Evolutionary conservation across 176 grass and related monocot genomes (phyloP).

Genomic region (Eragrostis nindensis): DNA sequence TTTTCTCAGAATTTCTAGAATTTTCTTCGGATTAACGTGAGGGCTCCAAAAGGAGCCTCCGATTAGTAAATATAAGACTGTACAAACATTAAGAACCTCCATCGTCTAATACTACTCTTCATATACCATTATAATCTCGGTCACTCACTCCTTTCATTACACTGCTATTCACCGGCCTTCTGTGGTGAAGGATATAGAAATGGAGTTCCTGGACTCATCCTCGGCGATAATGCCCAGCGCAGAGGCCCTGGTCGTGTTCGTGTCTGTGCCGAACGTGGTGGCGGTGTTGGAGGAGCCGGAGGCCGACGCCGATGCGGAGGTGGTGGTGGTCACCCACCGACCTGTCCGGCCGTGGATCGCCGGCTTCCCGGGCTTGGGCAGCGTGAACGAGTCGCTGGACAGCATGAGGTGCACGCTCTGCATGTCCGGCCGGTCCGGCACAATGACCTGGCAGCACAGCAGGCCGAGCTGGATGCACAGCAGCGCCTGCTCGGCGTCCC

Average conservation of each 20-base stretch:
- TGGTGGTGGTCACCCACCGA: conserved; percentile 51
- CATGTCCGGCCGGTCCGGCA: conserved; percentile 91
- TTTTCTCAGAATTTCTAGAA: no score
- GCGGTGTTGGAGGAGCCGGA: conserved; percentile 18
- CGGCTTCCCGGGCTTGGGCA: conserved; percentile 80
- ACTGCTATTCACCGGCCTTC: conserved; percentile 59
- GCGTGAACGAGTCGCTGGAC: conserved; percentile 77
- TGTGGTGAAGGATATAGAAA: conserved; percentile 86
- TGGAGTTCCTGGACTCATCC: conserved; percentile 87
- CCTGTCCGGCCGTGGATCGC: conserved; percentile 71
- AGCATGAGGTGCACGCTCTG: conserved; percentile 75
- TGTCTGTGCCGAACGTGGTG: conserved; percentile 51
- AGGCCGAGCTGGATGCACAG: conserved; percentile 85
- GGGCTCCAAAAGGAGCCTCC: conserved; percentile 23
- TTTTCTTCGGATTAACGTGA: no score
- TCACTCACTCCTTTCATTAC: neutral
- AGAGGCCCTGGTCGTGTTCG: conserved; percentile 43
- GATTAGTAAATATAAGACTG: neutral
- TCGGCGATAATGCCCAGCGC: conserved; percentile 44
- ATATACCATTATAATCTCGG: neutral
- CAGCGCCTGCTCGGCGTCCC: conserved; percentile 52
- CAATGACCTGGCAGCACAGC: conserved; percentile 83
- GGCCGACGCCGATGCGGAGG: neutral
- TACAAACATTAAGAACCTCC: no score
- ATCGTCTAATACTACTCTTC: no score